A percentile compares a stretch with the other conserved stretches of the same genome.
phyloP scores from a whole-genome alignment of 805 yeast species.

The Lipomyces orientalis region DNA sequence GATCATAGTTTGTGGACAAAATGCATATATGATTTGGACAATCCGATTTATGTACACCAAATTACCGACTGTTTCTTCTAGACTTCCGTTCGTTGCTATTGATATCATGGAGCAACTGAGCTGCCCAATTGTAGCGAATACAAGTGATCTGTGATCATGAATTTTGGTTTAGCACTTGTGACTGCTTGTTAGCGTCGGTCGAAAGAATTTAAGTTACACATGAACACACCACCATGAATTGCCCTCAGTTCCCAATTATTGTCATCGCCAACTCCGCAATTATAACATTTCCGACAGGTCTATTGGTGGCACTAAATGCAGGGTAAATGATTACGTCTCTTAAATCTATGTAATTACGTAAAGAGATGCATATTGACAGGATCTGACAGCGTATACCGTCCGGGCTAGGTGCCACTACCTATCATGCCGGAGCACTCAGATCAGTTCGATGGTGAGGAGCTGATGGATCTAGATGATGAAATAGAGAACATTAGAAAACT shows the following conservation, averaged over 20 bases:
- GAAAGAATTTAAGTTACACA: neutral
- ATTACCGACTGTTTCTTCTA: neutral
- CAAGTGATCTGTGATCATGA: no score
- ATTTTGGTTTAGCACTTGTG: no score
- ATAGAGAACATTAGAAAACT: conserved; percentile 2
- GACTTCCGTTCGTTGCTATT: no score
- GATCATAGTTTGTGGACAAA: neutral
- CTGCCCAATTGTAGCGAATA: no score
- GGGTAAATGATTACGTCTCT: neutral
- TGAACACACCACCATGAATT: neutral
- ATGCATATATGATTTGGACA: neutral
- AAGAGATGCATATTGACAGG: neutral
- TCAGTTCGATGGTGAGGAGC: conserved; percentile 9
- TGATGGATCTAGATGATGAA: conserved; percentile 25
- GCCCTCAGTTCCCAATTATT: neutral
- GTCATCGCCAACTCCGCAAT: neutral
- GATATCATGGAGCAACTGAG: no score
- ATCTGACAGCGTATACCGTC: neutral
- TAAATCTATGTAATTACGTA: no score
- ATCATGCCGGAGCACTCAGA: neutral
- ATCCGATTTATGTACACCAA: neutral
- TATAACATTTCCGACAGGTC: neutral
- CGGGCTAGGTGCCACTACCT: neutral
- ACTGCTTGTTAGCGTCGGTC: no score
- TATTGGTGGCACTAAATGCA: neutral